Evolutionary conservation across 306 rosid species (phyloP).

Genomic region (Cicer chorassanicum): DNA sequence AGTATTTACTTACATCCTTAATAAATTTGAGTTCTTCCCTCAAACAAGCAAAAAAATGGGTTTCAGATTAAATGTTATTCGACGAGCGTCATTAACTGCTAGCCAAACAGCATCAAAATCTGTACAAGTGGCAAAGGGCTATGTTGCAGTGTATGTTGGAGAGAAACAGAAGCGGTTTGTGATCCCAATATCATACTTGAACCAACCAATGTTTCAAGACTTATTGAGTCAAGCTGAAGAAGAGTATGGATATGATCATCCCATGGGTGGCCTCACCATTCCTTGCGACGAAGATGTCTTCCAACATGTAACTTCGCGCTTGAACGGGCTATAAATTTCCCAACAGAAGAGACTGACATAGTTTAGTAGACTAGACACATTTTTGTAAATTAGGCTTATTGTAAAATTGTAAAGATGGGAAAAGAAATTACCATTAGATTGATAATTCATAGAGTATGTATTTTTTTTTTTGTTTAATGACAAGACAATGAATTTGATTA

Average conservation of each 20-base stretch:
- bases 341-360: neutral
- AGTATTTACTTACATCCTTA: neutral
- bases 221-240: neutral
- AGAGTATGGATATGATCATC: constrained; percentile 26
- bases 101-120: neutral
- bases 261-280: constrained; percentile 16
- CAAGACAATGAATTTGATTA: neutral
- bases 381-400: neutral
- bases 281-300: constrained; percentile 13
- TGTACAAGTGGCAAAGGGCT: neutral
- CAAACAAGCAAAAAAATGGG: neutral
- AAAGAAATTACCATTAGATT: neutral
- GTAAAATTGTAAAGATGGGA: neutral
- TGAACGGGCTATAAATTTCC: neutral
- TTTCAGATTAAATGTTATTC: neutral
- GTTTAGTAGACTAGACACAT: neutral
- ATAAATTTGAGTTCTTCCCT: neutral
- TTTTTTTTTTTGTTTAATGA: neutral
- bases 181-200: neutral
- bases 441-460: neutral
- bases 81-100: neutral
- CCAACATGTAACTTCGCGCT: neutral
- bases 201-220: neutral
- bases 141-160: constrained; percentile 10
- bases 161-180: constrained; percentile 10